These are phyloP conservation scores for Hymenoscyphus fraxineus DNA, from an alignment of 2,329 filamentous ascomycete species.

Conservation along the genomic window DNA sequence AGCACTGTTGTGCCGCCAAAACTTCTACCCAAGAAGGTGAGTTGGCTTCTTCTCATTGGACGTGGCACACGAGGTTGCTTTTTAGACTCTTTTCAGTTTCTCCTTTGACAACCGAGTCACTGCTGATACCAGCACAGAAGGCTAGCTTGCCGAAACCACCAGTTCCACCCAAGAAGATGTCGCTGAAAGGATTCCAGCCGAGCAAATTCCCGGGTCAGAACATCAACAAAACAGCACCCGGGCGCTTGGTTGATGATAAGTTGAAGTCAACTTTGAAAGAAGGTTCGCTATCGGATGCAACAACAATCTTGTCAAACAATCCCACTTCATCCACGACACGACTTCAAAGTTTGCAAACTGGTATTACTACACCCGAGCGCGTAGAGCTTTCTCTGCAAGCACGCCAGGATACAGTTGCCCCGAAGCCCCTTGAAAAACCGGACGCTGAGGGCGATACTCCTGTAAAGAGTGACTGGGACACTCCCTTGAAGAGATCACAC, in stretches of 20 bases:
- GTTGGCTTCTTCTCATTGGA: neutral
- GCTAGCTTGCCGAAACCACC: neutral
- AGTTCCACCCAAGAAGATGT: neutral
- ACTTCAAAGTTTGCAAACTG: neutral
- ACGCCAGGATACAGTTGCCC: neutral
- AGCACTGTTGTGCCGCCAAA: neutral
- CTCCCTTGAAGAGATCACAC: conserved; percentile 15
- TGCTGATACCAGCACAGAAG: neutral
- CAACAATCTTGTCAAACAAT: neutral
- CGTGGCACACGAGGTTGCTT: no score
- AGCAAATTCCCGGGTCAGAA: conserved; percentile 1
- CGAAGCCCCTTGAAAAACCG: neutral
- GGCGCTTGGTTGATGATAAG: neutral
- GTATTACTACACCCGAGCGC: neutral
- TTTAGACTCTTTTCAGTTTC: no score
- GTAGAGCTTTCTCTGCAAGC: conserved; percentile 5
- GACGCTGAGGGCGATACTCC: neutral
- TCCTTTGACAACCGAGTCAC: neutral
- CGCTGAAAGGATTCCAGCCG: neutral
- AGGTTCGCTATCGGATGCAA: neutral
- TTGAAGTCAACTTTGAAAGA: neutral
- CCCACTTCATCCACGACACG: neutral
- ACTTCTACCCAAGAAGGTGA: neutral
- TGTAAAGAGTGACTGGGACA: conserved; percentile 3
- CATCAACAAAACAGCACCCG: neutral